Base-by-base conservation (phyloP, 257 asterid species). In the Gentiana straminea region DNA sequence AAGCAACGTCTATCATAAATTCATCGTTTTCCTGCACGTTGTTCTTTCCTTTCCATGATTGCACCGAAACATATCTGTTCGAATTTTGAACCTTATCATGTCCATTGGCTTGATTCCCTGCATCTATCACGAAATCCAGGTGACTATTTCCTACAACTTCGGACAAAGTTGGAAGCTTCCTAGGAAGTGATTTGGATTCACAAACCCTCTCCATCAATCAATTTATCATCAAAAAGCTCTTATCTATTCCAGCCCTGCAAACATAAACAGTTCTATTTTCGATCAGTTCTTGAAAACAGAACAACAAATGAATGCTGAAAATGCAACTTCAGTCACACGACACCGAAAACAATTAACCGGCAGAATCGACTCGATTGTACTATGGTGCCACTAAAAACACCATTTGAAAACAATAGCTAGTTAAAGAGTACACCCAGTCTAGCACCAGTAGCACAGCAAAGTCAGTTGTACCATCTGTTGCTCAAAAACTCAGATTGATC, bases 151-250 rank as follows among this genome's bases (percentile, higher is more conserved):
- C 51, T 58, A 55, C 59, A 41, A 41, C 46, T 10, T 41, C 46
- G 9, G 9, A 41, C 9, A 41, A 41, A 68, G 74, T 82, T 8
- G 74, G 55, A 48, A 79, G 62, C 61, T 74, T 84, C 73, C 81
- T 71, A 45, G 85, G 82, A 70, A 75, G 54, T 34, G 71, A 66
- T 64, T 59, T 80, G 34, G 74, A 41, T 75, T 82, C 78, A 13
- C 68, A 82, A 58, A 75, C 74, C 76, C 81, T 83, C 69, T 80
- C 94, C 92, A 83, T 83, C 50, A 65, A 77, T 71, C 56, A 41
- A 43, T 77, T 61, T 81, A 86, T 70, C 95, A 81, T 79, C 77
- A 74, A 68, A 83, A 52, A 73, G 57, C 64, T 38, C 72, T 59
- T 24, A 37, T 12, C 49, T 38, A 5, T 44, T 8, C 38, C 49